Percentiles rank a stretch among this genome's conserved stretches.
These are phyloP conservation scores for Tricholoma bakamatsutake DNA, from an alignment of 768 basidiomycete genomes.

Conservation along the genomic window DNA sequence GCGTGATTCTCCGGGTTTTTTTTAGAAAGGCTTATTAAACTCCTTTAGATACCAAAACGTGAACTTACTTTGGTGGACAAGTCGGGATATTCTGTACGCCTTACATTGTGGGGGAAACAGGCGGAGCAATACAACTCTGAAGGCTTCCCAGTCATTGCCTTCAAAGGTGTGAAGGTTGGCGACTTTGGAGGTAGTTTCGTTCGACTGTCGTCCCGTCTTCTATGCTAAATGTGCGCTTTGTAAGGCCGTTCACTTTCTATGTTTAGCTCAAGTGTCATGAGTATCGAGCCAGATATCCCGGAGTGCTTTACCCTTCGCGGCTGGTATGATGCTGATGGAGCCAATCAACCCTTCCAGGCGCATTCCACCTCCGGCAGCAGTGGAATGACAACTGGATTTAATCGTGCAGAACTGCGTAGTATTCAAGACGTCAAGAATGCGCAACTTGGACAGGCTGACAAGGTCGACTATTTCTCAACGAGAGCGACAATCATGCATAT, in stretches of 20 bases:
- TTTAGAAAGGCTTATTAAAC: conserved; percentile 3
- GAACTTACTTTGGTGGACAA: conserved; percentile 87
- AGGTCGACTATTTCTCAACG: conserved; percentile 71
- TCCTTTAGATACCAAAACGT: conserved; percentile 71
- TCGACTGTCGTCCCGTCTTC: background rate
- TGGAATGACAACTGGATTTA: conserved; percentile 41
- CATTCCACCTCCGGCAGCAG: conserved; percentile 46
- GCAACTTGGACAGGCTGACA: conserved; percentile 70
- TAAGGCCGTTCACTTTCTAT: conserved; percentile 81
- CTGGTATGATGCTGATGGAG: conserved; percentile 82
- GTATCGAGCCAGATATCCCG: conserved; percentile 87
- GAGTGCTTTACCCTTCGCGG: conserved; percentile 83
- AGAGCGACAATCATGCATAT: conserved; percentile 87
- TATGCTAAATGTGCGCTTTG: conserved; percentile 6
- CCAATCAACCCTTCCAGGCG: conserved; percentile 60
- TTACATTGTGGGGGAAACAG: conserved; percentile 96
- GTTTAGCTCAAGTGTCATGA: conserved; percentile 74
- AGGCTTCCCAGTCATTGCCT: conserved; percentile 73
- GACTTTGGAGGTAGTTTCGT: conserved; percentile 71
- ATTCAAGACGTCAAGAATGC: conserved; percentile 75
- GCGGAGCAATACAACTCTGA: conserved; percentile 71
- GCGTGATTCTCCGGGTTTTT: conserved; percentile 12
- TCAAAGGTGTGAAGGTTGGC: conserved; percentile 90
- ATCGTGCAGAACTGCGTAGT: conserved; percentile 66
- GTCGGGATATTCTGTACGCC: conserved; percentile 66